These are phyloP conservation scores for Sporothrix protearum DNA, from an alignment of 2,329 filamentous ascomycete species.

Conservation along the genomic window DNA sequence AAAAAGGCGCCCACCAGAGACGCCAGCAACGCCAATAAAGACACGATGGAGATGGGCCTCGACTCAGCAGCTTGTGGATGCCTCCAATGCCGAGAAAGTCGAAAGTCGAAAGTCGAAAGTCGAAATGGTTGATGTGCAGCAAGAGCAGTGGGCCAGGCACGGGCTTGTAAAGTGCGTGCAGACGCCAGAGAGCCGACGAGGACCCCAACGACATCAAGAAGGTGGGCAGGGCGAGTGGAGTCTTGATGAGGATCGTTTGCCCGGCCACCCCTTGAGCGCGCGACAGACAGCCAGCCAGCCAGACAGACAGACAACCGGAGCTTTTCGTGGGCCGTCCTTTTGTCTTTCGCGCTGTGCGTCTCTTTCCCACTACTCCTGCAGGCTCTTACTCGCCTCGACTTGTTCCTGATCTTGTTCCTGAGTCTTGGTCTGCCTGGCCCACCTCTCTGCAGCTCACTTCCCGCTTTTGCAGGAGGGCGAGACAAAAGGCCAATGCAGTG, in stretches of 20 bases:
- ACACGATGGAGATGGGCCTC: not conserved
- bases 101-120: no score
- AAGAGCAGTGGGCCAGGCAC: not conserved
- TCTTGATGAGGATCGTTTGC: slow-evolving; percentile 18
- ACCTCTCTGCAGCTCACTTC: not conserved
- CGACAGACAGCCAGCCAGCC: not conserved
- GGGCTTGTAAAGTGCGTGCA: not conserved
- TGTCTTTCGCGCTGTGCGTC: not conserved
- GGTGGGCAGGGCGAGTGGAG: slow-evolving; percentile 6
- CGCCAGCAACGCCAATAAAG: not conserved
- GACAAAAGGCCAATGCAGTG: not conserved
- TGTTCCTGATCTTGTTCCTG: slow-evolving; percentile 1
- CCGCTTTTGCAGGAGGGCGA: not conserved
- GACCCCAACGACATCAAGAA: not conserved
- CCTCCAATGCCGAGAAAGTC: not conserved
- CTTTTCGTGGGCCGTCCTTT: not conserved
- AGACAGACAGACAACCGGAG: not conserved
- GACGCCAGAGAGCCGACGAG: not conserved
- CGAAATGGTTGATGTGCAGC: not conserved
- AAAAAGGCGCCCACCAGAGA: not conserved
- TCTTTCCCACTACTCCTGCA: not conserved
- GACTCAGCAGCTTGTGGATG: not conserved
- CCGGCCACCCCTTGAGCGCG: slow-evolving; percentile 4
- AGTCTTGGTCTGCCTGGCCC: not conserved
- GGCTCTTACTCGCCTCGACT: not conserved